Evolutionary conservation across 2,329 filamentous ascomycete genomes (phyloP), one percentile per base, ranked within the genome.

Genomic region (Neonectria sp.): DNA sequence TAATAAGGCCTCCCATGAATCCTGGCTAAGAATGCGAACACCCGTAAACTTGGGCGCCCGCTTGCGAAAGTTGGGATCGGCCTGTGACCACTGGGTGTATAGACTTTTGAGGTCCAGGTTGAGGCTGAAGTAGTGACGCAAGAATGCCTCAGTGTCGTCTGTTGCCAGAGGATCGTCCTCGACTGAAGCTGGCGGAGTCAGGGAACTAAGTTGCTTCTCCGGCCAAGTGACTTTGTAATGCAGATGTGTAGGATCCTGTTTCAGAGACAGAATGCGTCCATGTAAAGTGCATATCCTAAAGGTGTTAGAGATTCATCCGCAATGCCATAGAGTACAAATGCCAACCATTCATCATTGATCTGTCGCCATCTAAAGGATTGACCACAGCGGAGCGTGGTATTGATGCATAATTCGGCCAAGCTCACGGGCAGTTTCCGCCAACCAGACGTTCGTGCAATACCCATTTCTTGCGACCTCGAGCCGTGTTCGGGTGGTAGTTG

Each of bases 321-420:
- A 29, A 25, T 17, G 13, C 3, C 52, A 15, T 6, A 24, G 49
- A 25, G 25, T 51, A 7, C 7, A 33, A 58, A 24, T 27, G 43
- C 76, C 79, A 71, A 93, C 96, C 96, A 99, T 85, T 95, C 92
- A 79, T 95, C 90, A 49, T 90, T 88, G 55, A 94, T 89, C 78
- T 95, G 95, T 68, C 92, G 92, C 96, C 96, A 99, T 84, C 95
- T 91, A 75, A 99, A 99, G 0, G 95, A 97, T 80, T 99, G 96
- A 4, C 96, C 96, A 79, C 96, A 99, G 69, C 95, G 91, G 37
- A 99, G 85, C 0, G 95, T 97, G 0, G 95, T 99, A 75, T 97
- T 94, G 72, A 99, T 95, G 79, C 94, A 98, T 4, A 99, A 88
- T 79, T 99, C 96, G 4, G 91, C 89, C 37, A 97, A 83, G 68